phyloP scores from a whole-genome alignment of 306 rosid species.

The Ziziphus jujuba region DNA sequence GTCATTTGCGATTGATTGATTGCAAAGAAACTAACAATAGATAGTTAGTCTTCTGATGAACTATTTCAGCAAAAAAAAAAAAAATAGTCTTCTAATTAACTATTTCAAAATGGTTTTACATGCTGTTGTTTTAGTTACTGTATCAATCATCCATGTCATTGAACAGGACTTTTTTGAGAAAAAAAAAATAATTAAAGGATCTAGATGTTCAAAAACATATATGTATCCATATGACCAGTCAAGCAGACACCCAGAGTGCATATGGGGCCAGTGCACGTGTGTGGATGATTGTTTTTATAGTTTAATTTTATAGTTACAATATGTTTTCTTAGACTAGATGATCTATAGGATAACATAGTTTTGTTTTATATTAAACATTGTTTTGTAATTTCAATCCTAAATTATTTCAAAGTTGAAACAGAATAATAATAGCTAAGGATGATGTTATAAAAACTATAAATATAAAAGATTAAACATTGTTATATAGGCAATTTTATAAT shows the following conservation, averaged over 20 bases:
- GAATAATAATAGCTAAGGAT: not conserved
- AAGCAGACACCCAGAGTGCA: conserved; percentile 10
- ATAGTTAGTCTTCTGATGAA: not conserved
- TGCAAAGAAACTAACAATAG: not conserved
- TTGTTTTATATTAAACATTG: too few species aligned
- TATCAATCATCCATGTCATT: too few species aligned
- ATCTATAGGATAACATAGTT: too few species aligned
- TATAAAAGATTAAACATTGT: too few species aligned
- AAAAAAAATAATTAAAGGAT: not conserved
- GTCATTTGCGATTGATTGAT: not conserved
- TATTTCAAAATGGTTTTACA: not conserved
- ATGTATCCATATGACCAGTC: conserved; percentile 17
- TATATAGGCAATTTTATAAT: too few species aligned
- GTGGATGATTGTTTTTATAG: not conserved
- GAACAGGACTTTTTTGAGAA: too few species aligned
- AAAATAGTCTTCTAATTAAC: not conserved
- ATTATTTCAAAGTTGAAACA: not conserved
- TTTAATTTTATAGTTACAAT: not conserved
- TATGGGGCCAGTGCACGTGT: conserved; percentile 21
- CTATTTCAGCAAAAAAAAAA: too few species aligned
- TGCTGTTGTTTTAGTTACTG: too few species aligned
- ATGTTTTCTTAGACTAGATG: too few species aligned
- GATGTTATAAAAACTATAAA: not conserved
- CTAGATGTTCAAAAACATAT: not conserved
- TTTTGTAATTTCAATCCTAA: not conserved